Evolutionary conservation across 257 asterid genomes (phyloP), one percentile per base, ranked within the genome.

Genomic region (Petunia secreta): DNA sequence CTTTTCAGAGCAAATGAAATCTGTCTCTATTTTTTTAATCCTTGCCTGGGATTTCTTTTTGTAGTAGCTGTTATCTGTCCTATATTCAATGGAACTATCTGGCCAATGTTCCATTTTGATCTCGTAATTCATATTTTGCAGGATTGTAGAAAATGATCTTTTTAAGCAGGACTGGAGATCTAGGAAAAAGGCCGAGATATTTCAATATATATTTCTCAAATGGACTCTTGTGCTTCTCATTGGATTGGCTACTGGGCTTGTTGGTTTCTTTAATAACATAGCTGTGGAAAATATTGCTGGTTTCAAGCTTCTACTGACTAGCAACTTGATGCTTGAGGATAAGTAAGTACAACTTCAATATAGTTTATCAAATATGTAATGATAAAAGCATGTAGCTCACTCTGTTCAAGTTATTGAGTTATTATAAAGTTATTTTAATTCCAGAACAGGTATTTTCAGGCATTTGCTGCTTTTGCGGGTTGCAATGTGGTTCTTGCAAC

Each of bases 101-200:
- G 39, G 13, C 50, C 34, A 38, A 7, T 13, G 73, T 39, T 15
- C 50, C 9, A 64, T 39, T 64, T 64, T 64, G 73, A 64, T 39
- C 36, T 64, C 38, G 46, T 14, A 4, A 11, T 13, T 44, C 10
- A 9, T 14, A 16, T 71, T 71, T 71, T 86, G 89, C 92, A 95
- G 99, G 94, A 89, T 93, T 82, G 48, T 90, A 39, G 99, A 95
- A 87, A 95, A 95, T 55, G 98, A 95, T 64, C 92, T 95, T 41
- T 89, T 95, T 81, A 95, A 92, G 89, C 94, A 95, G 89, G 98
- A 95, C 77, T 95, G 99, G 99, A 91, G 99, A 83, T 89, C 98
- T 64, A 87, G 99, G 89, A 95, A 90, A 82, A 90, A 78, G 87
- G 83, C 83, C 41, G 85, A 95, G 85, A 95, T 95, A 79, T 84